phyloP scores from a whole-genome alignment of 2,329 filamentous ascomycete species.

The Colletotrichum gigasporum region DNA sequence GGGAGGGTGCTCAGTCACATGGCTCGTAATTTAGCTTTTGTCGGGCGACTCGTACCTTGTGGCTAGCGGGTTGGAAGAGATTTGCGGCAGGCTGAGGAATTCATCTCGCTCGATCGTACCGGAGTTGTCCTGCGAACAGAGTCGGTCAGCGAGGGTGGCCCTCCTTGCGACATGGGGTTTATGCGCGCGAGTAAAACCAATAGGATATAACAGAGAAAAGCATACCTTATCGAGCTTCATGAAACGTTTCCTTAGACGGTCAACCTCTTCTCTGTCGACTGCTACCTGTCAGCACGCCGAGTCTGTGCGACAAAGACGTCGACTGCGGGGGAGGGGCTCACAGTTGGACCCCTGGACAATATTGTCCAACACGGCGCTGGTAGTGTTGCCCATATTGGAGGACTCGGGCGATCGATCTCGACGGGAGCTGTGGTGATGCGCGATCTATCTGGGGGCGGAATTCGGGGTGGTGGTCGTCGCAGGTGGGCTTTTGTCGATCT shows the following conservation, averaged over 20 bases:
- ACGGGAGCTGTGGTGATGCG: neutral
- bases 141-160: conserved; percentile 12
- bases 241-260: conserved; percentile 93
- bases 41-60: conserved; percentile 71
- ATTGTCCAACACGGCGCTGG: conserved; percentile 84
- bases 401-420: conserved; percentile 8
- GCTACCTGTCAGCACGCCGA: conserved; percentile 23
- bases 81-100: conserved; percentile 95
- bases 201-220: neutral
- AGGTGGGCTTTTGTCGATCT: conserved; percentile 18
- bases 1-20: neutral
- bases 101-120: conserved; percentile 99
- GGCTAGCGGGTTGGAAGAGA: conserved; percentile 96
- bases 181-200: neutral
- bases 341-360: conserved; percentile 98
- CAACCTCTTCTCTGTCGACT: conserved; percentile 98
- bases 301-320: conserved; percentile 27
- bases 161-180: neutral
- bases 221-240: conserved; percentile 98
- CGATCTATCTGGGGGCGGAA: neutral
- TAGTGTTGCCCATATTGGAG: conserved; percentile 71
- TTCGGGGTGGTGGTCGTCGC: neutral
- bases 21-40: neutral
- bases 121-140: conserved; percentile 81
- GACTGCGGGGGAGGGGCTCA: conserved; percentile 51